phyloP scores from a whole-genome alignment of 2,329 filamentous ascomycete species.

The Fusarium sp. region DNA sequence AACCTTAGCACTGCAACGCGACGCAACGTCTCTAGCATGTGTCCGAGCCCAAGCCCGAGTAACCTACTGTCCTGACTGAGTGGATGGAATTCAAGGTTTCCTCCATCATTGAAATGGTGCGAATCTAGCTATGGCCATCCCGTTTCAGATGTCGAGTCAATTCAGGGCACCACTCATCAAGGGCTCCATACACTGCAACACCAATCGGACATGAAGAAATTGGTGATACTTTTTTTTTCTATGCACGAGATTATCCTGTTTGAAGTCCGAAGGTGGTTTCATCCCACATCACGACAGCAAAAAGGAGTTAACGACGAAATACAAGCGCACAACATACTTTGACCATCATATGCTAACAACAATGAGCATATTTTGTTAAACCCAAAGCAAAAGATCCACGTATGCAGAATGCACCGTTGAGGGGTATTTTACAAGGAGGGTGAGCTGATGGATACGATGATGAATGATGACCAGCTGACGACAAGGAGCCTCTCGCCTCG shows the following conservation, averaged over 20 bases:
- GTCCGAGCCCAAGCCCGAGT: not conserved
- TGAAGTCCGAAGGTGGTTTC: not conserved
- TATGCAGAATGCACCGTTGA: conserved; percentile 22
- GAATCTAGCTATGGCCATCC: conserved; percentile 11
- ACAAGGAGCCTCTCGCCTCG: not conserved
- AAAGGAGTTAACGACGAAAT: not conserved
- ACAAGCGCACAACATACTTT: not conserved
- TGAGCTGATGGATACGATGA: conserved; percentile 22
- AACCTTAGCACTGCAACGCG: not conserved
- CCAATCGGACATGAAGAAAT: conserved; percentile 1
- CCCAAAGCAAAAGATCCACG: conserved; percentile 24
- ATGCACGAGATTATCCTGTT: conserved; percentile 14
- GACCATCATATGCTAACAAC: not conserved
- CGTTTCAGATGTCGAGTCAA: conserved; percentile 26
- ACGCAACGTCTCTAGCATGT: conserved; percentile 3
- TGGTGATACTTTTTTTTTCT: conserved; percentile 1
- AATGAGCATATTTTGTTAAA: not conserved
- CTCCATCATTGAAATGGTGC: conserved; percentile 15
- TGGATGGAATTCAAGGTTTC: conserved; percentile 17
- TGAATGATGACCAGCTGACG: conserved; percentile 35
- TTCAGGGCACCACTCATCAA: conserved; percentile 6
- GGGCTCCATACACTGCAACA: conserved; percentile 5
- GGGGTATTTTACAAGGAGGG: conserved; percentile 15
- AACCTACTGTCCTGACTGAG: not conserved
- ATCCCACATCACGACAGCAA: conserved; percentile 20